Evolutionary conservation across 2,329 filamentous ascomycete genomes (phyloP), one percentile per base, ranked within the genome.

Genomic region (Fusarium vanettenii): DNA sequence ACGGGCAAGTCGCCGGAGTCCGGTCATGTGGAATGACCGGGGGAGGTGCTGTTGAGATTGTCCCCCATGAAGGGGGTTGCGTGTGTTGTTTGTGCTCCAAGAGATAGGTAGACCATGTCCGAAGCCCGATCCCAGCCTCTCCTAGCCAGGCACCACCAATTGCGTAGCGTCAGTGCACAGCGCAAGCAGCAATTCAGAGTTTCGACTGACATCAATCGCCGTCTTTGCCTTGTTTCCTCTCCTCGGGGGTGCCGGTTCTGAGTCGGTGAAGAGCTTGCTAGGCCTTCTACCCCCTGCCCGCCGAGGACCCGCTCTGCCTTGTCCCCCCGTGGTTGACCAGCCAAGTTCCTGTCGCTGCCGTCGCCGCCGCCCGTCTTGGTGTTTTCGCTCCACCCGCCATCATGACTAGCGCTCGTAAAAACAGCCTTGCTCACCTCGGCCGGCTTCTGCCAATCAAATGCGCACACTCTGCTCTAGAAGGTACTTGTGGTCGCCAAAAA

Each of bases 341-440:
- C 61, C 57, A 66, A 37, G 35, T 65, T 35, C 29, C 41, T 50
- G 43, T 72, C 41, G 68, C 68, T 56, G 67, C 59, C 67, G 67
- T 52, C 64, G 64, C 35, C 55, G 61, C 35, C 63, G 55, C 67
- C 52, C 25, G 37, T 69, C 52, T 75, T 70, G 63, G 70, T 71
- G 57, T 65, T 72, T 67, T 67, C 48, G 61, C 68, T 75, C 72
- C 72, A 75, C 72, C 61, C 72, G 69, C 69, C 72, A 75, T 60
- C 52, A 60, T 66, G 55, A 66, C 56, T 66, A 66, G 48, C 29
- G 37, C 37, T 37, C 41, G 62, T 52, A 66, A 39, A 45, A 66
- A 25, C 64, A 60, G 72, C 69, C 69, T 74, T 74, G 68, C 35
- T 72, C 8, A 29, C 29, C 31, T 22, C 20, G 60, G 37, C 43